Conservation (phyloP, 441 rosid genomes). For the Populus trichocarpa region DNA sequence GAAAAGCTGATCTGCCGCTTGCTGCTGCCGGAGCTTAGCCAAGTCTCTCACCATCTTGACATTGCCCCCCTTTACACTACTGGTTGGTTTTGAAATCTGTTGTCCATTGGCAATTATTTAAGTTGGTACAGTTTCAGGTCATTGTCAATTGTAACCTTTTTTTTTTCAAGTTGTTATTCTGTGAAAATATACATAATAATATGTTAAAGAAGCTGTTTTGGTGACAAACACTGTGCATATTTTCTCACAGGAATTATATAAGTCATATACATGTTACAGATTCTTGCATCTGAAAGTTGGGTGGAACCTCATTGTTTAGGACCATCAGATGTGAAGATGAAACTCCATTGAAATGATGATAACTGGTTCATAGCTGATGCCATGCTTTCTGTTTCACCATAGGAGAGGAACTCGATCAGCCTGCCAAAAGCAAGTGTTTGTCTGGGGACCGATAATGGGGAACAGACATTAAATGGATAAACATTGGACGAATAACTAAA, state of each 20-base stretch:
- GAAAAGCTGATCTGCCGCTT: conserved; percentile 11
- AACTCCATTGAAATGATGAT: neutral
- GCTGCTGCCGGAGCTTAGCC: conserved; percentile 4
- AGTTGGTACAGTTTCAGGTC: conserved; percentile 13
- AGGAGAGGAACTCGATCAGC: neutral
- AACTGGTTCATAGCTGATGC: neutral
- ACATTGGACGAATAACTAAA: too few relatives aligned
- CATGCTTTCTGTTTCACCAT: neutral
- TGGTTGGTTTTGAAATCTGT: conserved; percentile 18
- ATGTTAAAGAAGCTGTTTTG: neutral
- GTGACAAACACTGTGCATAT: conserved; percentile 1
- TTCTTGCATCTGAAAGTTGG: neutral
- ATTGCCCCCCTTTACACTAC: neutral
- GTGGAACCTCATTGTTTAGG: neutral
- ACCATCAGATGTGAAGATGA: neutral
- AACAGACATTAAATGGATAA: too few relatives aligned
- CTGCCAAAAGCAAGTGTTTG: too few relatives aligned
- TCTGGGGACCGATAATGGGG: too few relatives aligned
- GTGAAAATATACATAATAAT: conserved; percentile 7
- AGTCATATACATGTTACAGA: neutral
- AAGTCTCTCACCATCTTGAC: conserved; percentile 6
- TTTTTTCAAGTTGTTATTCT: conserved; percentile 12
- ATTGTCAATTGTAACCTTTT: conserved; percentile 16
- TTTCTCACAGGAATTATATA: neutral
- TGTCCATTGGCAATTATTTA: conserved; percentile 18